A percentile compares a stretch with the other conserved stretches of the same genome.
Evolutionary conservation across 1,284 basidiomycete species (phyloP).

Genomic region (Ganoderma multipileum): DNA sequence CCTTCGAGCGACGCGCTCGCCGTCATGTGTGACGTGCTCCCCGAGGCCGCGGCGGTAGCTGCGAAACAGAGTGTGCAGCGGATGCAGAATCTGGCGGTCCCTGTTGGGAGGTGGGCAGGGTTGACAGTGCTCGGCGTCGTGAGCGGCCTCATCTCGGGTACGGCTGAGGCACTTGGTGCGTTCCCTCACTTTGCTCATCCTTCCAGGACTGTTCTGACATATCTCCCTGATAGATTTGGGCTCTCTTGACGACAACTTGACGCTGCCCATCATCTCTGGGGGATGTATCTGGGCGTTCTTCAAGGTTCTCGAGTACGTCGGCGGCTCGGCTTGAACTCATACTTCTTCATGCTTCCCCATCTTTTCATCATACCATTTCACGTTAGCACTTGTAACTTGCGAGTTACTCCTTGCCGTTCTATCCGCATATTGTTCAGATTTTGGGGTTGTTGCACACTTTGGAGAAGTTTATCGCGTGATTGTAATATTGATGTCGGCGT

Average conservation of each 20-base stretch:
- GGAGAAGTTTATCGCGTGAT: not conserved
- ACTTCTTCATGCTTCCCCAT: not conserved
- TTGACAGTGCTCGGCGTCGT: constrained; percentile 65
- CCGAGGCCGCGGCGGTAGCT: constrained; percentile 5
- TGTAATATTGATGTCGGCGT: constrained; percentile 5
- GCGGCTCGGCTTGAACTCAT: constrained; percentile 18
- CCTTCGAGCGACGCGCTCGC: constrained; percentile 25
- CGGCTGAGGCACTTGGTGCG: constrained; percentile 86
- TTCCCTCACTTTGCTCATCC: not conserved
- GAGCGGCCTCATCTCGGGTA: constrained; percentile 80
- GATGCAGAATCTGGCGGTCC: constrained; percentile 14
- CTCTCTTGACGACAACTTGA: constrained; percentile 91
- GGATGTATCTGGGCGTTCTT: constrained; percentile 80
- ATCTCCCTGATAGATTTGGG: constrained; percentile 72
- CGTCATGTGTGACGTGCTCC: constrained; percentile 16
- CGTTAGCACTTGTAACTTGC: not conserved
- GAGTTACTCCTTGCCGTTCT: not conserved
- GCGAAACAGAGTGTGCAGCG: constrained; percentile 22
- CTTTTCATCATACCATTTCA: constrained; percentile 1
- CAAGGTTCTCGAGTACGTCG: constrained; percentile 47
- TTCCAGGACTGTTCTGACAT: not conserved
- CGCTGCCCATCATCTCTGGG: constrained; percentile 90
- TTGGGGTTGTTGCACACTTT: not conserved
- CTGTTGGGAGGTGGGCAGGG: constrained; percentile 55
- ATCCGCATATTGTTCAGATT: not conserved